Evolutionary conservation across 352 stramenopile species (phyloP).

Genomic region (Pythium insidiosum): DNA sequence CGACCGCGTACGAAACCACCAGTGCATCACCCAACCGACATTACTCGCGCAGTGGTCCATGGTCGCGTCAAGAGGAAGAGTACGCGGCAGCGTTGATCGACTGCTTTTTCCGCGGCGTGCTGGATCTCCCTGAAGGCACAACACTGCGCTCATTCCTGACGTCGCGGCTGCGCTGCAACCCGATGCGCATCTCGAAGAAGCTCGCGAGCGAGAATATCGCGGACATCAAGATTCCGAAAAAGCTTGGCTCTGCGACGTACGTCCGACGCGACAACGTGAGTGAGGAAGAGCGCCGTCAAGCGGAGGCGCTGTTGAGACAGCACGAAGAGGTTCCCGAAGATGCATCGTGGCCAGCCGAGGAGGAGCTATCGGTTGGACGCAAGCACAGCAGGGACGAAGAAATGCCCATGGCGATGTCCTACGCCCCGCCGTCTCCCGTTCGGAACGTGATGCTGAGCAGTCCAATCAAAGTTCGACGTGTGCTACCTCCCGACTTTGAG

Average conservation of each 20-base stretch:
- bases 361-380: no score
- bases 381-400: no score
- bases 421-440: no score
- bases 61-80: conserved; percentile 61
- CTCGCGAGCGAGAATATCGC: conserved; percentile 61
- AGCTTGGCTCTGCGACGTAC: conserved; percentile 58
- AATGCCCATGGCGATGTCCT: no score
- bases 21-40: conserved; percentile 5
- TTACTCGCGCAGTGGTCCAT: conserved; percentile 55
- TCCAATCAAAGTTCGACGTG: no score
- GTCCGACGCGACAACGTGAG: conserved; percentile 28
- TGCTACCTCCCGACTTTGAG: no score
- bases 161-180: conserved; percentile 55
- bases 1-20: no score
- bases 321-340: no score
- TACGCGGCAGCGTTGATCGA: conserved; percentile 60
- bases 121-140: conserved; percentile 52
- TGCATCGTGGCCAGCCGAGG: no score
- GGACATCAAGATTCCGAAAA: conserved; percentile 64
- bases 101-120: conserved; percentile 53
- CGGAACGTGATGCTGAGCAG: no score
- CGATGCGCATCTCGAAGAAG: conserved; percentile 76
- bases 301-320: conserved; percentile 33
- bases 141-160: conserved; percentile 59
- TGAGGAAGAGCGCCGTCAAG: conserved; percentile 18